Percentiles rank a stretch among this genome's conserved stretches.
Conservation (phyloP, 176 grass and related monocot species). For the Eremochloa ophiuroides region DNA sequence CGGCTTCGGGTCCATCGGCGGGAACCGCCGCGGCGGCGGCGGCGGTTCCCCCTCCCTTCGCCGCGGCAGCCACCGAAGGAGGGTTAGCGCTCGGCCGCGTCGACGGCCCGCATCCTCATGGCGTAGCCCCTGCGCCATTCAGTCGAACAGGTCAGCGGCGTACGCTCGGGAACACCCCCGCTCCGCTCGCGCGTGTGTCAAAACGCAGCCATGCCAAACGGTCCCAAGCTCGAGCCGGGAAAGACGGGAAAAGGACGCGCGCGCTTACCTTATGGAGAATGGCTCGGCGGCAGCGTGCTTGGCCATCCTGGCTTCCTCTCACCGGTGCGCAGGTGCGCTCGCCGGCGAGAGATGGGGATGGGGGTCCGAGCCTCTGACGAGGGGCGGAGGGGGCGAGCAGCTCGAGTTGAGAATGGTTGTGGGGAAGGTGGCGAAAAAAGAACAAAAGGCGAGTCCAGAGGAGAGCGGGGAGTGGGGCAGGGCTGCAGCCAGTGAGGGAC, state of each 20-base stretch:
- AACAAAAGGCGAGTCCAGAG: background rate
- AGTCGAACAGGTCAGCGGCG: background rate
- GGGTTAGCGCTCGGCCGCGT: slow-evolving; percentile 27
- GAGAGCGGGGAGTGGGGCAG: background rate
- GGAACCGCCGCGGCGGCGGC: slow-evolving; percentile 16
- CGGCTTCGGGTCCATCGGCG: slow-evolving; percentile 26
- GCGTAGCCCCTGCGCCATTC: slow-evolving; percentile 40
- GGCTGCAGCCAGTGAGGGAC: background rate
- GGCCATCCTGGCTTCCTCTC: slow-evolving; percentile 26
- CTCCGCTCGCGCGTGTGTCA: background rate
- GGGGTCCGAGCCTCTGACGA: no score
- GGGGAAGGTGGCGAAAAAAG: background rate
- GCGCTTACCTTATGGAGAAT: slow-evolving; percentile 54
- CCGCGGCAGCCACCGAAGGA: slow-evolving; percentile 5
- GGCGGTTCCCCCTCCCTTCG: background rate
- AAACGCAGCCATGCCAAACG: background rate
- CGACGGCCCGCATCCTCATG: slow-evolving; percentile 33
- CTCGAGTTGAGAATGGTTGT: background rate
- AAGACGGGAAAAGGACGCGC: no score
- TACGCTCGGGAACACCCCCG: background rate
- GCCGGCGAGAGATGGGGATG: background rate
- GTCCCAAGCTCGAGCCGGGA: background rate
- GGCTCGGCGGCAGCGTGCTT: slow-evolving; percentile 2
- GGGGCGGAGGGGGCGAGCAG: background rate
- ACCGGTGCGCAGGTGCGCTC: background rate